Percentiles rank a stretch among this genome's conserved stretches.
phyloP scores from a whole-genome alignment of 306 rosid species.

The Corylus heterophylla region DNA sequence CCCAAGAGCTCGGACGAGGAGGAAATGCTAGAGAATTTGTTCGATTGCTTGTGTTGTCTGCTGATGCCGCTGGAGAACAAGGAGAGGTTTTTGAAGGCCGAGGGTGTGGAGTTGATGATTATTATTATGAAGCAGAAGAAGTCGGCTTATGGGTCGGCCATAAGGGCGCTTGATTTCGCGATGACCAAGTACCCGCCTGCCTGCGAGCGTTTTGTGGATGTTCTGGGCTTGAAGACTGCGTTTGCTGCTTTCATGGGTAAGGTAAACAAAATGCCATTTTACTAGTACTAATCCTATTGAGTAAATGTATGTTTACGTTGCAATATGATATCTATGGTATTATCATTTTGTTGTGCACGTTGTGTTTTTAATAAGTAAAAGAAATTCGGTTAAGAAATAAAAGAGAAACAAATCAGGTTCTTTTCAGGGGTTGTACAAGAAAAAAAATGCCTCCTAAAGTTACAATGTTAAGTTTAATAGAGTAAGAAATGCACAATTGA shows the following conservation, averaged over 20 bases:
- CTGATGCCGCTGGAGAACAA: conserved; percentile 93
- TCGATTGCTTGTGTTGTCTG: conserved; percentile 89
- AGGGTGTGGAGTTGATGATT: conserved; percentile 96
- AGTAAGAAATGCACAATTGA: background rate
- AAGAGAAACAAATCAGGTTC: too few relatives aligned
- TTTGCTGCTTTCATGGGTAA: conserved; percentile 99
- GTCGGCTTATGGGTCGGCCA: conserved; percentile 89
- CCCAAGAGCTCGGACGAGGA: conserved; percentile 88
- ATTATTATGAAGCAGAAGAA: conserved; percentile 95
- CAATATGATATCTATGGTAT: background rate
- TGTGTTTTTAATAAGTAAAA: background rate
- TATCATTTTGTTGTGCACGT: background rate
- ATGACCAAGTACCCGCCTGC: conserved; percentile 96
- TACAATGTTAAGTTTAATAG: background rate
- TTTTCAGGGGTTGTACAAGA: too few relatives aligned
- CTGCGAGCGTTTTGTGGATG: conserved; percentile 94
- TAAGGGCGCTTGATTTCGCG: conserved; percentile 93
- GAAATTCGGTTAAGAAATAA: too few relatives aligned
- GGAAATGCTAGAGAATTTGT: conserved; percentile 93
- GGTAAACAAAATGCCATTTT: conserved; percentile 39
- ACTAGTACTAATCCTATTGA: background rate
- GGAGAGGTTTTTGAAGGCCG: conserved; percentile 93
- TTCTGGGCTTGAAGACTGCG: conserved; percentile 91
- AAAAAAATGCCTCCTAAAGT: too few relatives aligned
- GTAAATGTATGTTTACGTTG: background rate